These are phyloP conservation scores for Eutrema heterophyllum DNA, from an alignment of 345 rosid species.

Conservation along the genomic window DNA sequence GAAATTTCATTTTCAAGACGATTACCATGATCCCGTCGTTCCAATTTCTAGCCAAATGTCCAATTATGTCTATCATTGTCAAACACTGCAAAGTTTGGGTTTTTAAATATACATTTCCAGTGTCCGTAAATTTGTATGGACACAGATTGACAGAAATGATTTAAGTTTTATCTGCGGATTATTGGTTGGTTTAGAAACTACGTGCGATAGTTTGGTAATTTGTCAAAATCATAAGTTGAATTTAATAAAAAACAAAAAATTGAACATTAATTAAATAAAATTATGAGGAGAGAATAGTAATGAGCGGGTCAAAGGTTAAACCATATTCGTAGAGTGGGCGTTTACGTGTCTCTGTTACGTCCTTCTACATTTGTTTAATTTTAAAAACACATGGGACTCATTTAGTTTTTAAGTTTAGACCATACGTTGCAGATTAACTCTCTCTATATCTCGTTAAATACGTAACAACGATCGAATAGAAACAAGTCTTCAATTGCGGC, in stretches of 20 bases:
- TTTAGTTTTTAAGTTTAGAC: background rate
- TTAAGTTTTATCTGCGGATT: background rate
- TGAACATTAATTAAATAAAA: background rate
- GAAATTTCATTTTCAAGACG: background rate
- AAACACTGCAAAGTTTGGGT: background rate
- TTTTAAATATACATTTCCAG: background rate
- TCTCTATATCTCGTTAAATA: background rate
- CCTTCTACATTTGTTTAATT: background rate
- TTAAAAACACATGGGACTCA: background rate
- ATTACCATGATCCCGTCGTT: background rate
- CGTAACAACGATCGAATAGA: background rate
- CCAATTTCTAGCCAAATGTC: background rate
- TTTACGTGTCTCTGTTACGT: conserved; percentile 11
- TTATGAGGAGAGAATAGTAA: background rate
- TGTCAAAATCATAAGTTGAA: conserved; percentile 6
- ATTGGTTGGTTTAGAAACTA: conserved; percentile 3
- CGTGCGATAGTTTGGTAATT: background rate
- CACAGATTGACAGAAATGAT: background rate
- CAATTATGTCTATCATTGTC: background rate
- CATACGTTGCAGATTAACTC: conserved; percentile 12
- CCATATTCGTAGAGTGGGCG: background rate
- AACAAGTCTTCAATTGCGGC: conserved; percentile 31
- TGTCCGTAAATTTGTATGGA: background rate
- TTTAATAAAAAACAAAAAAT: background rate
- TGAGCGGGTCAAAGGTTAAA: conserved; percentile 8